A percentile compares a stretch with the other conserved stretches of the same genome.
Conservation (phyloP, 2,329 filamentous ascomycete genomes). For the Xylaria sp. region DNA sequence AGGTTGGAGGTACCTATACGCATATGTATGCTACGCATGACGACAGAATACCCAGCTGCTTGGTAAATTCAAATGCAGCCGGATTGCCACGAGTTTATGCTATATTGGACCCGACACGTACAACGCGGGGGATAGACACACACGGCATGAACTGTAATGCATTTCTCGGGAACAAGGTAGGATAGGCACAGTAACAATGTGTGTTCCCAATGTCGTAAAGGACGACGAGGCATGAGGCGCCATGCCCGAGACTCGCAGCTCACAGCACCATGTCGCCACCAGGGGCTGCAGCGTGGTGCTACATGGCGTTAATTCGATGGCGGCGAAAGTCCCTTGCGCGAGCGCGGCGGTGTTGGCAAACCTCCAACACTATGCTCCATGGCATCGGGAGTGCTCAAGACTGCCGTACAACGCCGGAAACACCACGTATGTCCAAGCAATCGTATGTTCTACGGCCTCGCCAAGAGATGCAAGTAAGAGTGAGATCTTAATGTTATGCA, state of each 20-base stretch:
- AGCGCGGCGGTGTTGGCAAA: neutral
- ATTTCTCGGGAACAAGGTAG: constrained; percentile 5
- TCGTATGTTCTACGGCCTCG: constrained; percentile 23
- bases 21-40: constrained; percentile 15
- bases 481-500: constrained; percentile 26
- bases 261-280: constrained; percentile 13
- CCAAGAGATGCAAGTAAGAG: constrained; percentile 30
- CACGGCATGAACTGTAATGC: constrained; percentile 34
- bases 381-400: constrained; percentile 5
- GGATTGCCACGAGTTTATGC: constrained; percentile 35
- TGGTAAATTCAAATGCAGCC: constrained; percentile 31
- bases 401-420: constrained; percentile 26
- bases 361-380: neutral
- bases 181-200: constrained; percentile 7
- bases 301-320: constrained; percentile 3
- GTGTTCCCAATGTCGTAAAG: constrained; percentile 3
- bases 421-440: constrained; percentile 12
- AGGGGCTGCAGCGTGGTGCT: constrained; percentile 18
- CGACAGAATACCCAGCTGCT: constrained; percentile 26
- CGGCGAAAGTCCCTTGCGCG: constrained; percentile 6
- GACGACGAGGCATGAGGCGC: constrained; percentile 8
- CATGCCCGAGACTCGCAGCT: constrained; percentile 27
- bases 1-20: neutral
- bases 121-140: constrained; percentile 27
- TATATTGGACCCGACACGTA: constrained; percentile 25